A percentile compares a stretch with the other conserved stretches of the same genome.
phyloP scores from a whole-genome alignment of 768 basidiomycete genomes.

The Tylopilus felleus region DNA sequence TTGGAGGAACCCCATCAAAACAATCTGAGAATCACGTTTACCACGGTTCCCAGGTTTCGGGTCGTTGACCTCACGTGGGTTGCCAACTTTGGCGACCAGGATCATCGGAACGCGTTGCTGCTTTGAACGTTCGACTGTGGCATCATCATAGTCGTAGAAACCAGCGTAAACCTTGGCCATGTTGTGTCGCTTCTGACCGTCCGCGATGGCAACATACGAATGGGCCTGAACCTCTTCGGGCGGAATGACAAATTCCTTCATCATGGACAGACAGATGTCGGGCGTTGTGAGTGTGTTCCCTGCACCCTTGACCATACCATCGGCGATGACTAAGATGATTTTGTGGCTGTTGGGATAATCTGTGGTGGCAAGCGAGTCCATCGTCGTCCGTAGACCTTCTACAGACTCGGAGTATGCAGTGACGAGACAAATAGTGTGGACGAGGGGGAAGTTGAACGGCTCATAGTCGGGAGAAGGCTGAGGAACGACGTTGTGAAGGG shows the following conservation, averaged over 20 bases:
- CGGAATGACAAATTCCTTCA: constrained; percentile 87
- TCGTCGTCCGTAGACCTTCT: constrained; percentile 92
- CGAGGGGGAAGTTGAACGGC: constrained; percentile 94
- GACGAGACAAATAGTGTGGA: constrained; percentile 92
- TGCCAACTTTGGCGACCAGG: constrained; percentile 93
- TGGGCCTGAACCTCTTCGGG: constrained; percentile 86
- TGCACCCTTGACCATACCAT: constrained; percentile 97
- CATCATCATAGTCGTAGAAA: constrained; percentile 92
- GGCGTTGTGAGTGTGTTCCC: constrained; percentile 89
- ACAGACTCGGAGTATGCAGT: constrained; percentile 98
- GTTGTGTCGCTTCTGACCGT: constrained; percentile 99
- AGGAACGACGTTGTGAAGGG: constrained; percentile 82
- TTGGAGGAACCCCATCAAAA: constrained; percentile 96
- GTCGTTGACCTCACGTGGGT: constrained; percentile 84
- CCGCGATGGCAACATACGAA: constrained; percentile 97
- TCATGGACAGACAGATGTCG: constrained; percentile 93
- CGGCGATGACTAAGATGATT: constrained; percentile 90
- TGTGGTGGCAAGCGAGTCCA: constrained; percentile 97
- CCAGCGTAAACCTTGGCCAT: constrained; percentile 99
- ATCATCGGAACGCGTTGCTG: constrained; percentile 97
- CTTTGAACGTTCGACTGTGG: constrained; percentile 85
- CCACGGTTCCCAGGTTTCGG: constrained; percentile 97
- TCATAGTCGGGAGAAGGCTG: constrained; percentile 91
- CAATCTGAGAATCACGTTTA: constrained; percentile 97
- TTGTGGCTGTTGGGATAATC: constrained; percentile 99